A percentile compares a stretch with the other conserved stretches of the same genome.
Conservation (phyloP, 345 rosid species). For the Raphanus raphanistrum region DNA sequence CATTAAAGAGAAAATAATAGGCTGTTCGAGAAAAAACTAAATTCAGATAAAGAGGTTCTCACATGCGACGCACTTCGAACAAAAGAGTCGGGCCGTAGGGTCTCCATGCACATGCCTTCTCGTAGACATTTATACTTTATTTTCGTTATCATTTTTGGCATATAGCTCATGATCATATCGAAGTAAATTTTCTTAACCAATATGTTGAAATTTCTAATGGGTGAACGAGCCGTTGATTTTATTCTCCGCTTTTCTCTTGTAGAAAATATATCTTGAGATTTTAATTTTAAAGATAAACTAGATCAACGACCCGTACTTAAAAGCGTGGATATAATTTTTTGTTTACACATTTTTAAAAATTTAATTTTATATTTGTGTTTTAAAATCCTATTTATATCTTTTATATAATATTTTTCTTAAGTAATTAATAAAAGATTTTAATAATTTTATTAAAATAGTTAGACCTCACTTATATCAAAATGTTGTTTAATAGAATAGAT, state of each 20-base stretch:
- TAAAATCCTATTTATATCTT: too few species aligned
- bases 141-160: conserved; percentile 18
- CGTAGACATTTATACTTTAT: conserved; percentile 11
- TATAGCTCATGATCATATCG: conserved; percentile 18
- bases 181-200: neutral
- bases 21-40: conserved; percentile 34
- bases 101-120: conserved; percentile 43
- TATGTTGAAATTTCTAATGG: neutral
- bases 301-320: too few species aligned
- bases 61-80: conserved; percentile 41
- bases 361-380: too few species aligned
- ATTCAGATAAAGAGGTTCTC: conserved; percentile 38
- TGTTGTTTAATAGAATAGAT: neutral
- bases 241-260: too few species aligned
- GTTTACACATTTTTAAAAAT: too few species aligned
- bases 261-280: neutral
- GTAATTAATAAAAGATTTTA: too few species aligned
- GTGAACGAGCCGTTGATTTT: neutral
- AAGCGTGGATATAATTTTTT: too few species aligned
- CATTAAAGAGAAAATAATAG: neutral
- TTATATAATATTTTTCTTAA: too few species aligned
- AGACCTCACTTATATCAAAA: too few species aligned
- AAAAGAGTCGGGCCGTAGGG: conserved; percentile 42
- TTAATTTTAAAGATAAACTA: too few species aligned
- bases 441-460: too few species aligned